Evolutionary conservation across 768 basidiomycete genomes (phyloP).

Genomic region (Mycena albidolilacea): DNA sequence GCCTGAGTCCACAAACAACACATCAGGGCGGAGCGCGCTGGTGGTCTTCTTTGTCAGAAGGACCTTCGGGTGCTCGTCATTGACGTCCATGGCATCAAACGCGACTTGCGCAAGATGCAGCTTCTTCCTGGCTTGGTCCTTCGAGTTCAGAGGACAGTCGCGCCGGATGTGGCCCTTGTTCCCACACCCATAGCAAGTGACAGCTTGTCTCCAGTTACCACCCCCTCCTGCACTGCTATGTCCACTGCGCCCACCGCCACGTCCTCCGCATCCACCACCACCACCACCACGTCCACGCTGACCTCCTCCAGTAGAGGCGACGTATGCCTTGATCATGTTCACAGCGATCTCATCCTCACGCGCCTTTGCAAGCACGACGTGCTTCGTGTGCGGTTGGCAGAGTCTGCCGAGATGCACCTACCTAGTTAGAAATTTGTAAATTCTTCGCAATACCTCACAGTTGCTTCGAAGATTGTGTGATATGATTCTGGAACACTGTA

Average conservation of each 20-base stretch:
- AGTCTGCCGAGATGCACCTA: too few relatives aligned
- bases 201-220: neutral
- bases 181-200: constrained; percentile 10
- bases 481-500: too few relatives aligned
- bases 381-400: constrained; percentile 11
- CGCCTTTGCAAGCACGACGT: neutral
- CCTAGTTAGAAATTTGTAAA: too few relatives aligned
- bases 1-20: constrained; percentile 22
- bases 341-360: constrained; percentile 75
- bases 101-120: constrained; percentile 16
- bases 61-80: constrained; percentile 5
- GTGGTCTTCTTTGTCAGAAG: constrained; percentile 21
- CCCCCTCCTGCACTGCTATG: neutral
- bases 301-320: constrained; percentile 48
- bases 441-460: too few relatives aligned
- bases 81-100: neutral
- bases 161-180: constrained; percentile 13
- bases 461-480: too few relatives aligned
- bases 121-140: neutral
- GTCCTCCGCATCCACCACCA: constrained; percentile 59
- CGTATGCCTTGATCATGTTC: constrained; percentile 81
- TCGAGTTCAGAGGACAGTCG: neutral
- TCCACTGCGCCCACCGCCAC: neutral
- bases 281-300: constrained; percentile 47
- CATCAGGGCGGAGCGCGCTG: neutral